Evolutionary conservation across 345 rosid species (phyloP), one percentile per base, ranked within the genome.

Genomic region (Dimocarpus longan): DNA sequence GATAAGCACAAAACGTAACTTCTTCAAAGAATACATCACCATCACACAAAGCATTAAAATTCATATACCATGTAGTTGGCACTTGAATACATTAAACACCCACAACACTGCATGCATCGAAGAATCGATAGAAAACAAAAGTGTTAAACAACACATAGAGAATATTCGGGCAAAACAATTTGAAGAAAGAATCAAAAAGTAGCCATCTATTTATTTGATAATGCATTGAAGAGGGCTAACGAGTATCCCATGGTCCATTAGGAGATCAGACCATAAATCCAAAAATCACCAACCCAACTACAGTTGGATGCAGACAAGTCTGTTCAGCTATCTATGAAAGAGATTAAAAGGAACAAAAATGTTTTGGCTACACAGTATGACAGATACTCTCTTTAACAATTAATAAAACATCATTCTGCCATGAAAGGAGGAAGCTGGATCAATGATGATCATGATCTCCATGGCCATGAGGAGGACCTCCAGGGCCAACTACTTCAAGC

Each of bases 91-190:
- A 22, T 43, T 22, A 24, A 62, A 63, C 56, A 2, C 19, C 66
- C 68, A 37, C 50, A 57, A 56, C n/a, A n/a, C 50, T 5, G 2
- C 50, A 43, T 15, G 37, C 15, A 5, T 3, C 12, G 24, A 74
- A 60, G 71, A 68, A 42, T 67, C 8, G 24, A 21, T 16, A 46
- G 26, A 59, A 8, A 43, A 60, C 43, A 37, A 26, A 62, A 13
- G 68, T 60, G 77, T 39, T 24, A 43, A 40, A 59, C 56, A 73
- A 54, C 21, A n/a, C 15, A 60, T 21, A 60, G 6, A 60, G 57
- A 74, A 40, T 62, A 62, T 62, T 74, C 54, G 3, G 57, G 77
- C 21, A 74, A 74, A 60, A 62, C 9, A 74, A 74, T 42, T 43
- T 40, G 24, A 57, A n/a, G 76, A 37, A 72, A 72, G 37, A 74